Conservation (phyloP, 306 rosid genomes). For the Abrus pulchellus region DNA sequence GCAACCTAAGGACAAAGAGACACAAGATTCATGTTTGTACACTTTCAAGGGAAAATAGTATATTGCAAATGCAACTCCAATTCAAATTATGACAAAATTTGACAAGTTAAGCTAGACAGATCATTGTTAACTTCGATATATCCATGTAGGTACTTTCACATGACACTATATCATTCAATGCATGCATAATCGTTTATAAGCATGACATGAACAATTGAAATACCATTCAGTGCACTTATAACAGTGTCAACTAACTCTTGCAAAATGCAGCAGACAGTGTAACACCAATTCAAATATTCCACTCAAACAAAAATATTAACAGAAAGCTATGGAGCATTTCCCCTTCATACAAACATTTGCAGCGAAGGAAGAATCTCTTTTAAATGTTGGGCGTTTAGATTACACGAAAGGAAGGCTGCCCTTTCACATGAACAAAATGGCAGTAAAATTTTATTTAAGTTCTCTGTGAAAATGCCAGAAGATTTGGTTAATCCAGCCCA, state of each 20-base stretch:
- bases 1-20: slow-evolving; percentile 65
- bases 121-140: neutral
- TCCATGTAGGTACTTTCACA: neutral
- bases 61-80: slow-evolving; percentile 12
- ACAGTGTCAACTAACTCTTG: slow-evolving; percentile 7
- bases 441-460: slow-evolving; percentile 25
- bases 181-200: neutral
- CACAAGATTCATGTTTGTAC: slow-evolving; percentile 25
- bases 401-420: neutral
- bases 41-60: neutral
- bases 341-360: slow-evolving; percentile 16
- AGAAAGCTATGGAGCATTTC: neutral
- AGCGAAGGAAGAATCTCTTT: neutral
- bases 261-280: neutral
- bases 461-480: neutral
- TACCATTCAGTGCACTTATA: slow-evolving; percentile 1
- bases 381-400: neutral
- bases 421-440: neutral
- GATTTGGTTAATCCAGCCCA: slow-evolving; percentile 16
- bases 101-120: slow-evolving; percentile 22
- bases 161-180: neutral
- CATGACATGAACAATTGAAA: slow-evolving; percentile 26
- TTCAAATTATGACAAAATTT: slow-evolving; percentile 30
- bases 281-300: slow-evolving; percentile 1
- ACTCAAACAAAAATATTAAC: neutral